Evolutionary conservation across 2,329 filamentous ascomycete genomes (phyloP).

Genomic region (Dactylellina parvicollis): DNA sequence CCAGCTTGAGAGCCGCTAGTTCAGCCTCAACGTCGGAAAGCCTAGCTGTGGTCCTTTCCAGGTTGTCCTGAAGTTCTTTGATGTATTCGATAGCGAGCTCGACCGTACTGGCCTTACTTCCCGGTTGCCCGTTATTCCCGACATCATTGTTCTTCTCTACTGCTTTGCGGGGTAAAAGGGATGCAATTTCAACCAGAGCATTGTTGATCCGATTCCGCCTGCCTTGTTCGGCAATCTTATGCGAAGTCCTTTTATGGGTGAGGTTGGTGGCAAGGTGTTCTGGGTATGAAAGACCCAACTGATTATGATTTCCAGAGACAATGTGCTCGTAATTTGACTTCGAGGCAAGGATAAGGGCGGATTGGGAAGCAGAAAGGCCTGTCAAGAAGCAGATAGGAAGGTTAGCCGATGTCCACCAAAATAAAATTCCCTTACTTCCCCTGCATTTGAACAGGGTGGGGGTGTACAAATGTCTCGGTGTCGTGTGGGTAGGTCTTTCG

Average conservation of each 20-base stretch:
- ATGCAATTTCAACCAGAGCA: conserved; percentile 89
- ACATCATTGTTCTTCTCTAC: conserved; percentile 20
- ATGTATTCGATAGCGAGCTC: conserved; percentile 97
- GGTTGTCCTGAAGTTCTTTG: conserved; percentile 79
- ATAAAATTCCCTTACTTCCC: conserved; percentile 23
- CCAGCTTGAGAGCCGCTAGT: conserved; percentile 40
- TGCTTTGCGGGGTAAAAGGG: conserved; percentile 74
- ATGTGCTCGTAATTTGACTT: conserved; percentile 99
- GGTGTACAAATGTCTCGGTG: conserved; percentile 43
- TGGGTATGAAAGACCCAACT: conserved; percentile 83
- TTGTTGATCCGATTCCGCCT: conserved; percentile 94
- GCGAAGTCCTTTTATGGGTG: conserved; percentile 94
- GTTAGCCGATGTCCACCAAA: conserved; percentile 40
- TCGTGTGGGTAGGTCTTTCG: conserved; percentile 35
- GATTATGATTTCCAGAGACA: conserved; percentile 87
- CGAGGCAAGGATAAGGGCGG: conserved; percentile 81
- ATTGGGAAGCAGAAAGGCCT: conserved; percentile 67
- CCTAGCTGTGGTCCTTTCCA: conserved; percentile 71
- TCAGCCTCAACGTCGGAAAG: conserved; percentile 70
- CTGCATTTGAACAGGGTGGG: conserved; percentile 7
- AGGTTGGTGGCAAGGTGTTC: conserved; percentile 90
- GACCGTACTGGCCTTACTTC: conserved; percentile 94
- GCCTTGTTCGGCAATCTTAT: conserved; percentile 97
- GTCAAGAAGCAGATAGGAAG: conserved; percentile 41
- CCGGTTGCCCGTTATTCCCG: conserved; percentile 32